Evolutionary conservation across 139 green algal species (phyloP), one percentile per base, ranked within the genome.

Genomic region (Picochlorum sp.): DNA sequence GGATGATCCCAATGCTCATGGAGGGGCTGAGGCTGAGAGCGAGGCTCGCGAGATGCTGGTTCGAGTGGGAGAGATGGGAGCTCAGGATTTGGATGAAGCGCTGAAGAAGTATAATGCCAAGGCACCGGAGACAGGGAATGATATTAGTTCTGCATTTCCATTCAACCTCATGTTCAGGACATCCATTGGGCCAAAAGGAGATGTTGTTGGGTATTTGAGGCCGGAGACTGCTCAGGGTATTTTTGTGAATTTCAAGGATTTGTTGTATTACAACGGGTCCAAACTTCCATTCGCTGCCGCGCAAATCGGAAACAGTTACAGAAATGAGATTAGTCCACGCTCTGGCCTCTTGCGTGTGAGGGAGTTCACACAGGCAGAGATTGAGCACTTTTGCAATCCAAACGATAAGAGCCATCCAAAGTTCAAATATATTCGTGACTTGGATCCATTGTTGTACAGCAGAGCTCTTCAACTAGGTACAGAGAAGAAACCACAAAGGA

Each of bases 151-250:
- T 4, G 92, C 94, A 38, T 98, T 95, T 80, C 83, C 92, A 49
- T 99, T 99, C 87, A 99, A 99, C 81, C 85, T 99, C 13, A 99
- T 98, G 94, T 99, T 99, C 73, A 80, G 83, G 69, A 95, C 88
- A 2, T 84, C 71, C 71, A 95, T 96, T 72, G 89, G 89, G 18
- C 90, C 90, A 20, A 72, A 70, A 20, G 89, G 90, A 15, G 85
- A 96, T 74, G 57, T 83, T 62, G 75, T 88, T 9, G 90, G 90
- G 28, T 96, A 90, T 78, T 70, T 96, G 65, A 75, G 90, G 9
- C 89, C 90, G 45, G 89, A 96, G 78, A 96, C 88, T 11, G 89
- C 88, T 5, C 86, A 93, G 78, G 85, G 86, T 68, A 92, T 95
- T 69, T 95, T 95, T 72, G 88, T 95, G 49, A 95, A 95, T 84